These are phyloP conservation scores for Russula compacta DNA, from an alignment of 768 basidiomycete genomes.

Conservation along the genomic window DNA sequence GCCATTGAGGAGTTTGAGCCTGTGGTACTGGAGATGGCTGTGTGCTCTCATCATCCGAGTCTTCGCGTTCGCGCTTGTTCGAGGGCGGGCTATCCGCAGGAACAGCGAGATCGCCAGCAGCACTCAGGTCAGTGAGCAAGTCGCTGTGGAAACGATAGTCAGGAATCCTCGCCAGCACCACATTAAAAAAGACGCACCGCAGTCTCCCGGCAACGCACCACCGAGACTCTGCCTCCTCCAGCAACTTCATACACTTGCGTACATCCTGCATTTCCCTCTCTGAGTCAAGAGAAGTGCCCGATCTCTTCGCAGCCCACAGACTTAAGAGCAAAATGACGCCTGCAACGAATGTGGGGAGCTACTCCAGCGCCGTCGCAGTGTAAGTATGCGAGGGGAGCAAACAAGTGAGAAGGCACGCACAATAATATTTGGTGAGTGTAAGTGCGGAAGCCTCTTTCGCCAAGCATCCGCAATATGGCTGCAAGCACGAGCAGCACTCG, in stretches of 20 bases:
- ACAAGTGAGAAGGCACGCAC: not conserved
- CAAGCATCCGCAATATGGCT: slow-evolving; percentile 34
- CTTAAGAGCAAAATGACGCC: slow-evolving; percentile 47
- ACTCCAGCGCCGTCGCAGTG: slow-evolving; percentile 10
- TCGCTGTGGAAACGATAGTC: slow-evolving; percentile 2
- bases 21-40: not conserved
- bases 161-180: not conserved
- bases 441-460: slow-evolving; percentile 21
- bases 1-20: not conserved
- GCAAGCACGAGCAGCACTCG: slow-evolving; percentile 43
- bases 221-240: slow-evolving; percentile 15
- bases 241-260: slow-evolving; percentile 36
- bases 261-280: slow-evolving; percentile 43
- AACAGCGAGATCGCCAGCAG: slow-evolving; percentile 8
- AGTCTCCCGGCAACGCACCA: slow-evolving; percentile 18
- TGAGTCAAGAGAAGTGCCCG: slow-evolving; percentile 34
- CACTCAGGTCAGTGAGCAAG: slow-evolving; percentile 7
- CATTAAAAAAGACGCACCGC: not conserved
- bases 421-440: slow-evolving; percentile 13
- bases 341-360: slow-evolving; percentile 35
- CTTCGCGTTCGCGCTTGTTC: slow-evolving; percentile 14
- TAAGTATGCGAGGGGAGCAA: not conserved
- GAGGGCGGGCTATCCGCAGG: slow-evolving; percentile 14
- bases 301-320: slow-evolving; percentile 44
- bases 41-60: slow-evolving; percentile 1